A percentile compares a stretch with the other conserved stretches of the same genome.
Conservation (phyloP, 169 alveolate genomes). For the Toxoplasma gondii region DNA sequence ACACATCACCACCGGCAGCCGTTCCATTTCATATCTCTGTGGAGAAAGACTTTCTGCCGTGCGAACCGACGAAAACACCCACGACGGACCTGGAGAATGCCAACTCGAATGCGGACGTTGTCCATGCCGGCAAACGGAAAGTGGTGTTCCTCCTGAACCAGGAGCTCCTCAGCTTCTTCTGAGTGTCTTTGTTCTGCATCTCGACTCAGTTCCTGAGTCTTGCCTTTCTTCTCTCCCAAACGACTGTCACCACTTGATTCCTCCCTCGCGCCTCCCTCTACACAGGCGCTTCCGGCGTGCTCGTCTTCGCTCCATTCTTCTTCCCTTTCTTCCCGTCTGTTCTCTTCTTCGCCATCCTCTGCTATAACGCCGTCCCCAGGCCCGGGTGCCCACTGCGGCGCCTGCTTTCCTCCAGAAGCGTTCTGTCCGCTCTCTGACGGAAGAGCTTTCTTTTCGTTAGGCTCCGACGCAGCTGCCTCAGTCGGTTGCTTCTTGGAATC, state of each 20-base stretch:
- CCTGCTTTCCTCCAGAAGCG: background rate
- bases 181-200: too few relatives aligned
- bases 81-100: constrained; percentile 40
- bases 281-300: background rate
- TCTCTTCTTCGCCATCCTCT: constrained; percentile 12
- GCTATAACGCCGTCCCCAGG: background rate
- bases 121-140: constrained; percentile 60
- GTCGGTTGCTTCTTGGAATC: background rate
- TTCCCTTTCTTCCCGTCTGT: background rate
- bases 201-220: background rate
- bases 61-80: too few relatives aligned
- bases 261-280: background rate
- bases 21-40: too few relatives aligned
- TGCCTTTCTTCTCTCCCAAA: background rate
- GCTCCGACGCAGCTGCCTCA: background rate
- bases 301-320: background rate
- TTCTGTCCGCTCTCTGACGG: too few relatives aligned
- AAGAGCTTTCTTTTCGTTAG: background rate
- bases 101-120: constrained; percentile 47
- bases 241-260: background rate
- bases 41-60: too few relatives aligned
- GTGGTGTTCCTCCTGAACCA: constrained; percentile 45
- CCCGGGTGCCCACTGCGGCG: background rate
- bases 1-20: too few relatives aligned
- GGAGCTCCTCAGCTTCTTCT: constrained; percentile 19